Percentiles rank a stretch among this genome's conserved stretches.
phyloP scores from a whole-genome alignment of 192 early-diverging fungal species.

The Rhizoclosmatium globosum region DNA sequence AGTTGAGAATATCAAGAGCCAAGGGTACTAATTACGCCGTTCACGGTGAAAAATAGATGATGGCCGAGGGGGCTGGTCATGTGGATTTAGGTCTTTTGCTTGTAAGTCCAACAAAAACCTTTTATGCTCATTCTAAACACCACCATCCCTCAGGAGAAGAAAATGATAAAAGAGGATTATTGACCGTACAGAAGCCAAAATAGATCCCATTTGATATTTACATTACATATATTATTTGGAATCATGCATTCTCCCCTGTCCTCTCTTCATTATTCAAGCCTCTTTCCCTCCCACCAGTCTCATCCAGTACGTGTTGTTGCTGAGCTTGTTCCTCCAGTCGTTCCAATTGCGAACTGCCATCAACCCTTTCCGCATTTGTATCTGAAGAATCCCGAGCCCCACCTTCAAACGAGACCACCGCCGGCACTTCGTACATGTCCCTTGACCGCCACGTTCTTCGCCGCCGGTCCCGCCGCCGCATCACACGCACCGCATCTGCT shows the following conservation, averaged over 20 bases:
- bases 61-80: constrained; percentile 38
- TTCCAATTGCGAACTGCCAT: too few relatives aligned
- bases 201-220: background rate
- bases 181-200: background rate
- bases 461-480: background rate
- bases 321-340: too few relatives aligned
- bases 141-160: constrained; percentile 21
- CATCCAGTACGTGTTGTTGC: too few relatives aligned
- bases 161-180: constrained; percentile 24
- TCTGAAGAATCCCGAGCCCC: too few relatives aligned
- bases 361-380: too few relatives aligned
- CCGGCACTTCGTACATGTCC: too few relatives aligned
- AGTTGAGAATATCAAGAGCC: background rate
- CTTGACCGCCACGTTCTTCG: background rate
- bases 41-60: background rate
- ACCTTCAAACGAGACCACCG: too few relatives aligned
- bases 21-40: background rate
- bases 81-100: constrained; percentile 10
- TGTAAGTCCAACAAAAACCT: too few relatives aligned
- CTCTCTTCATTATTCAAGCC: background rate
- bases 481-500: background rate
- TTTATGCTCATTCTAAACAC: too few relatives aligned
- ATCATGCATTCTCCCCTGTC: too few relatives aligned
- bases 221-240: too few relatives aligned
- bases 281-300: background rate